phyloP scores from a whole-genome alignment of 371 early-diverging fungal species.

The Mycotypha africana region DNA sequence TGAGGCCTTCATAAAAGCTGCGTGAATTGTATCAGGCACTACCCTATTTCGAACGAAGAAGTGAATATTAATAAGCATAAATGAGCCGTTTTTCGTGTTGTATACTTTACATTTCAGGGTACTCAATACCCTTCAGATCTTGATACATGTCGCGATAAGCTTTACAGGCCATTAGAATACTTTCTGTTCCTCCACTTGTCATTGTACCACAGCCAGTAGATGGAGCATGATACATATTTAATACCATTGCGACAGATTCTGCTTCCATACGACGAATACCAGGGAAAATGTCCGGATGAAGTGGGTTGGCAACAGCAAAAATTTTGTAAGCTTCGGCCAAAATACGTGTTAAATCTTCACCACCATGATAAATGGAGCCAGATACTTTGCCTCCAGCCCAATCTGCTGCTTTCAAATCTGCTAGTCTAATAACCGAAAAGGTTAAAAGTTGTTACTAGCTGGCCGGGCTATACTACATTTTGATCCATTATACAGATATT shows the following conservation, averaged over 20 bases:
- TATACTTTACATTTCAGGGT: constrained; percentile 92
- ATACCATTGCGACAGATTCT: constrained; percentile 88
- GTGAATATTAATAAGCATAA: background rate
- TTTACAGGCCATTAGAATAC: constrained; percentile 91
- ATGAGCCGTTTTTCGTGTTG: no score
- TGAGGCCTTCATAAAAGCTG: constrained; percentile 95
- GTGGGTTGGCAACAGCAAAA: constrained; percentile 83
- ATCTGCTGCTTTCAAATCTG: constrained; percentile 49
- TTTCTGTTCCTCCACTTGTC: constrained; percentile 95
- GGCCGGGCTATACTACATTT: no score
- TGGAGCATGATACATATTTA: constrained; percentile 82
- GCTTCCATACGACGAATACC: constrained; percentile 95
- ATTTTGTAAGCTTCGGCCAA: constrained; percentile 81
- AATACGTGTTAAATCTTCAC: constrained; percentile 68
- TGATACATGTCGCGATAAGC: constrained; percentile 80
- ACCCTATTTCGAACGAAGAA: constrained; percentile 49
- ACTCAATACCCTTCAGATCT: constrained; percentile 66
- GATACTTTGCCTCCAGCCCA: constrained; percentile 88
- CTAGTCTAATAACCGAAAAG: constrained; percentile 30
- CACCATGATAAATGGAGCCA: constrained; percentile 92
- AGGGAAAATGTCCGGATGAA: constrained; percentile 96
- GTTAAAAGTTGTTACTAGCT: no score
- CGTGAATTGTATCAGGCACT: constrained; percentile 87
- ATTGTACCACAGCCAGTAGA: constrained; percentile 72
- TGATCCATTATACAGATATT: no score